A percentile compares a stretch with the other conserved stretches of the same genome.
Evolutionary conservation across 306 rosid genomes (phyloP).

Genomic region (Glycine latifolia): DNA sequence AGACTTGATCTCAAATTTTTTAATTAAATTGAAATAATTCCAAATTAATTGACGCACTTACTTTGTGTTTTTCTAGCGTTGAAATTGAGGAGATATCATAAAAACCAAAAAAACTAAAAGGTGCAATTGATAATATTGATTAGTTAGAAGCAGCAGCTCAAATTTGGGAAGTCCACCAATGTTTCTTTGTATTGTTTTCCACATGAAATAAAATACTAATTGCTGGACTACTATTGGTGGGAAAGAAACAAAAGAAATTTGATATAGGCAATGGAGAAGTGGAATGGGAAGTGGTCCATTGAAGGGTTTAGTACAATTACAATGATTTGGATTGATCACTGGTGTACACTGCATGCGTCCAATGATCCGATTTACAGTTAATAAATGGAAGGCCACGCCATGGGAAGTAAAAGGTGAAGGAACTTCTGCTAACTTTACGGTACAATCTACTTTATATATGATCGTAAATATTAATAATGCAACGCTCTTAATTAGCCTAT

Average conservation of each 20-base stretch:
- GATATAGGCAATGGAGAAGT: background rate
- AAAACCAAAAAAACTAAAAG: background rate
- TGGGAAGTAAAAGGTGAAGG: constrained; percentile 36
- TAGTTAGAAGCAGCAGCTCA: background rate
- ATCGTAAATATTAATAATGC: constrained; percentile 35
- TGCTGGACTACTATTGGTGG: background rate
- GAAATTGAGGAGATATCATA: background rate
- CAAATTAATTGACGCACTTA: too few species aligned
- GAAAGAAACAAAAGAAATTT: background rate
- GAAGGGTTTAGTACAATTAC: constrained; percentile 48
- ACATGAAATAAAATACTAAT: background rate
- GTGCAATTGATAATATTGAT: background rate
- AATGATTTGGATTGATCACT: constrained; percentile 68
- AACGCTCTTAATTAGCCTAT: constrained; percentile 51
- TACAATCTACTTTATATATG: constrained; percentile 43
- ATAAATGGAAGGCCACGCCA: constrained; percentile 49
- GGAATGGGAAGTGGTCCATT: constrained; percentile 52
- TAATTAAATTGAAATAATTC: too few species aligned
- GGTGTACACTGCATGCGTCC: constrained; percentile 60
- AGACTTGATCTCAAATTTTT: too few species aligned
- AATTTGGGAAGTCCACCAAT: constrained; percentile 15
- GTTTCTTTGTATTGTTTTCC: background rate
- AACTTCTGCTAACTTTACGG: constrained; percentile 50
- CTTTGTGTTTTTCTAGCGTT: too few species aligned
- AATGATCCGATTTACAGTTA: constrained; percentile 50